Conservation (phyloP, 164 flowering plant species). For the Amborella trichopoda region DNA sequence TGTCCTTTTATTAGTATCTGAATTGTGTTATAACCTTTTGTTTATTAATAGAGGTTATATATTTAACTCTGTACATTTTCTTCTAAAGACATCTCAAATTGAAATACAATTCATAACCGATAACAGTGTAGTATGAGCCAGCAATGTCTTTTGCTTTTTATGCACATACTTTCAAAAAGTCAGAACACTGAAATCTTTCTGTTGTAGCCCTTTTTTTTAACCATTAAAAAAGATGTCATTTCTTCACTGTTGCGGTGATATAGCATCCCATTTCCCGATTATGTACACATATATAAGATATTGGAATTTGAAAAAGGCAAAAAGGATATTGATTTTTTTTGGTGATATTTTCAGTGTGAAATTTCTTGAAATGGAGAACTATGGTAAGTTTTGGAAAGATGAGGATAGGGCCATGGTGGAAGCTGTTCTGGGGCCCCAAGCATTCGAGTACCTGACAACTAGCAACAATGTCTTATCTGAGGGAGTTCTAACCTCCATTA, state of each 20-base stretch:
- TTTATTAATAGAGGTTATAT: too few relatives aligned
- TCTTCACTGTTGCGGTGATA: not conserved
- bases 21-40: too few relatives aligned
- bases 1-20: too few relatives aligned
- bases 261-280: not conserved
- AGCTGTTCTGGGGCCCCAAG: constrained; percentile 4
- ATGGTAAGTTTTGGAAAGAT: constrained; percentile 2
- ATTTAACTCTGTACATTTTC: too few relatives aligned
- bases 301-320: not conserved
- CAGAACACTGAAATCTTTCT: too few relatives aligned
- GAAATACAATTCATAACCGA: too few relatives aligned
- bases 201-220: not conserved
- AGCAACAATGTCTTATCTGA: not conserved
- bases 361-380: constrained; percentile 1
- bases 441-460: constrained; percentile 3
- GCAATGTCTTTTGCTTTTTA: too few relatives aligned
- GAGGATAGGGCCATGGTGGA: constrained; percentile 6
- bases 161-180: too few relatives aligned
- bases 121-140: too few relatives aligned
- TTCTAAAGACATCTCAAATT: too few relatives aligned
- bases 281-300: not conserved
- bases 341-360: not conserved
- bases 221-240: not conserved
- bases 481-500: constrained; percentile 7
- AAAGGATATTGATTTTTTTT: not conserved